These are phyloP conservation scores for Euphorbia pulcherrima DNA, from an alignment of 345 rosid genomes.

Conservation along the genomic window DNA sequence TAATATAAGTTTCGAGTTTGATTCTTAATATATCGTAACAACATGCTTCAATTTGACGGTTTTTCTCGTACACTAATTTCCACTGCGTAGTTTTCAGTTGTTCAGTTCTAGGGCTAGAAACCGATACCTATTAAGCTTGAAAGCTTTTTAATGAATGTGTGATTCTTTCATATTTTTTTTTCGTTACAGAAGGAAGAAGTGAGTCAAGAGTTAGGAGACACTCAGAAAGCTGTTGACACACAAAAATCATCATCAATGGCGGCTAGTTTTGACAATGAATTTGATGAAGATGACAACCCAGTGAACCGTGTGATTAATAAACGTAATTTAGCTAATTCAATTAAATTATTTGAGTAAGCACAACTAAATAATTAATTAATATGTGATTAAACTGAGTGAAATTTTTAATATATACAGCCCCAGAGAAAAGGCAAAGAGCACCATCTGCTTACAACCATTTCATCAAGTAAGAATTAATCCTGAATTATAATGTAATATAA, in stretches of 20 bases:
- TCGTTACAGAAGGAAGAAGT: constrained; percentile 49
- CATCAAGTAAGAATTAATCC: constrained; percentile 62
- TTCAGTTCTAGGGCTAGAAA: too few species aligned
- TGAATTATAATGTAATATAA: neutral
- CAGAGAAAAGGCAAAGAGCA: constrained; percentile 96
- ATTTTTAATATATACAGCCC: constrained; percentile 44
- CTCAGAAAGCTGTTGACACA: constrained; percentile 30
- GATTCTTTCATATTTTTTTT: too few species aligned
- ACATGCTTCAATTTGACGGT: too few species aligned
- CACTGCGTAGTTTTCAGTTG: too few species aligned
- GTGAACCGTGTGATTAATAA: constrained; percentile 67
- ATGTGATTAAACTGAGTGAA: too few species aligned
- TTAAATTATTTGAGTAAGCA: too few species aligned
- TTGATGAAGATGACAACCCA: constrained; percentile 47
- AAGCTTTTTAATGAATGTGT: too few species aligned
- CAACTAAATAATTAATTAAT: neutral
- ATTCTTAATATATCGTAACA: too few species aligned
- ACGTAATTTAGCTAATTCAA: constrained; percentile 51
- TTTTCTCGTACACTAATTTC: too few species aligned
- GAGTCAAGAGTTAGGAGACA: constrained; percentile 27
- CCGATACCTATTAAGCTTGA: too few species aligned
- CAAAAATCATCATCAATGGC: constrained; percentile 38
- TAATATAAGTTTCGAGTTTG: too few species aligned
- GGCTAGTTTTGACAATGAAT: constrained; percentile 59
- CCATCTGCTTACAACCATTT: constrained; percentile 93